Evolutionary conservation across 2,329 filamentous ascomycete species (phyloP), one percentile per base, ranked within the genome.

Genomic region (Clonostachys solani): DNA sequence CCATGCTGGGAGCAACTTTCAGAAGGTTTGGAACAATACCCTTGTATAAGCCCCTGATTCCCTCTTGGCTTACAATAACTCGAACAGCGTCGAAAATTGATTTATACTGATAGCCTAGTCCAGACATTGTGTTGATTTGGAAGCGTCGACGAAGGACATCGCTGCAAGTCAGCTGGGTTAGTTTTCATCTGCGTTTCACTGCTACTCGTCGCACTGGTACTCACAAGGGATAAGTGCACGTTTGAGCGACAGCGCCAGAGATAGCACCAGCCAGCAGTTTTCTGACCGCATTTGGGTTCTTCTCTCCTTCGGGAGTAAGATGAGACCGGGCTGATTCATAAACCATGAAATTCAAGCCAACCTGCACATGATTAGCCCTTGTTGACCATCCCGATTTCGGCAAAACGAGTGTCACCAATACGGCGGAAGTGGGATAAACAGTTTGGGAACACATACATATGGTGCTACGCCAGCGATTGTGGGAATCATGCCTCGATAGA

Each of bases 101-200:
- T 60, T 88, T 91, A 73, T 99, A 99, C 64, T 92, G 83, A 69
- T 96, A 97, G 44, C 94, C 94, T 84, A 99, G 92, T 45, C 94
- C 94, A 43, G 88, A 90, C 94, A 99, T 99, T 46, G 94, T 96
- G 69, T 99, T 99, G 72, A 99, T 94, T 64, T 99, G 94, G 66
- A 99, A 99, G 44, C 94, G 83, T 50, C 94, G 84, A 33, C 94
- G 88, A 47, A 99, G 77, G 3, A 99, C 92, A 63, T 96, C 92
- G 63, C 89, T 94, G 9, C 12, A 43, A 6, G 12, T 12, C 36
- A 29, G 9, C 23, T 29, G 6, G 15, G 36, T 38, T 38, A 38
- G 36, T 12, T 38, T 38, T 29, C 23, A 29, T 29, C 23, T 29
- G 23, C 23, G 23, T 5, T 29, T 29, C 23, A 29, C 23, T 10